Evolutionary conservation across 106 monocot genomes (phyloP), one percentile per base, ranked within the genome.

Genomic region (Allium fistulosum): DNA sequence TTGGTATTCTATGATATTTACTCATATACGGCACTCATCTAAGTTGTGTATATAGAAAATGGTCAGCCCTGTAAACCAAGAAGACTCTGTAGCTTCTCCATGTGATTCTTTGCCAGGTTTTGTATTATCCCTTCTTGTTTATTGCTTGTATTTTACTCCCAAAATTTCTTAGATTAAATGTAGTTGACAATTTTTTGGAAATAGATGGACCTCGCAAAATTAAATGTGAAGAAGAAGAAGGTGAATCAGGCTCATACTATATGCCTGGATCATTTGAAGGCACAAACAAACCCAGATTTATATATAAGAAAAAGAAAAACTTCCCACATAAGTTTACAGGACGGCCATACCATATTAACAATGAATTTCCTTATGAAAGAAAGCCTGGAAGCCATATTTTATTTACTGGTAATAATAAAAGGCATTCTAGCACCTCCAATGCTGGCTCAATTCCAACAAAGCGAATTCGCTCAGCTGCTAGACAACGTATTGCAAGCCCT

Each of bases 201-300:
- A 53, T 61, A 91, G 85, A 83, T 75, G 78, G 74, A 65, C 18
- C 51, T 27, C 73, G 52, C n/a, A 83, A 71, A 17, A 83, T 64
- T 81, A 70, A 70, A 52, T 79, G 77, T 67, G 88, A 88, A 74
- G 94, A 94, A 48, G 94, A 95, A 79, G 91, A 88, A 83, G 88
- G 77, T 75, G 87, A 88, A 72, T 82, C 85, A 49, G 66, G 75
- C 48, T 69, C 74, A 58, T 79, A 74, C 71, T 62, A 72, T 63
- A 67, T 77, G 8, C 66, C 80, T 61, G 77, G 80, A 75, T 11
- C 53, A 10, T 68, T 77, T 83, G 83, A 83, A 49, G 80, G 71
- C 28, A 76, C 72, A 37, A 73, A 69, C 66, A 70, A 79, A 78
- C 74, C 83, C 61, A 91, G 79, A 66, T 73, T 80, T 66, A 45